phyloP scores from a whole-genome alignment of 306 rosid species.

The Acacia acuminata region DNA sequence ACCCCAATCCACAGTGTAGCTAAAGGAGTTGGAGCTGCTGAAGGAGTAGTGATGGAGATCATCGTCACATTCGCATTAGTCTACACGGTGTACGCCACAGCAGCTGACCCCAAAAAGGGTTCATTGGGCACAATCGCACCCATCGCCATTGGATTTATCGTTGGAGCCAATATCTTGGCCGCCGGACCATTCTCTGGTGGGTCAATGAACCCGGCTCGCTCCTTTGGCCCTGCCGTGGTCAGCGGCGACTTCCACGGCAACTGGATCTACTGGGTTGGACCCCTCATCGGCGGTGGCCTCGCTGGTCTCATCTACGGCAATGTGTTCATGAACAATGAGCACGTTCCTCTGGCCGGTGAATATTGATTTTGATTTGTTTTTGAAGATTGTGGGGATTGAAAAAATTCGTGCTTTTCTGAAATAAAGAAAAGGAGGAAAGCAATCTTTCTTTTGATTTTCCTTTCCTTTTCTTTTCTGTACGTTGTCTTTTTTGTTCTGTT shows the following conservation, averaged over 20 bases:
- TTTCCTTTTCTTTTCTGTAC: background rate
- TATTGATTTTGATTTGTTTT: constrained; percentile 19
- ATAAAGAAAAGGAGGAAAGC: background rate
- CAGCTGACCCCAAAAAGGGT: constrained; percentile 93
- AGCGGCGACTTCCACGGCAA: constrained; percentile 72
- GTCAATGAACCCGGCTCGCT: constrained; percentile 92
- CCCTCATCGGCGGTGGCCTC: constrained; percentile 79
- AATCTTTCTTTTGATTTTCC: background rate
- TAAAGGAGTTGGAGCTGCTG: constrained; percentile 46
- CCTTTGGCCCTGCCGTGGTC: constrained; percentile 93
- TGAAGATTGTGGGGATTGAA: background rate
- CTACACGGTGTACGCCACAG: constrained; percentile 91
- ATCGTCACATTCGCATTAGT: constrained; percentile 82
- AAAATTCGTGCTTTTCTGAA: background rate
- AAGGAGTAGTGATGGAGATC: constrained; percentile 56
- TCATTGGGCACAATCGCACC: constrained; percentile 80
- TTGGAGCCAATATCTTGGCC: constrained; percentile 89
- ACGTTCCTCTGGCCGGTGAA: constrained; percentile 56
- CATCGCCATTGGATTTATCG: constrained; percentile 87
- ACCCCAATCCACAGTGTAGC: constrained; percentile 72
- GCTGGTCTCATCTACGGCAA: constrained; percentile 87
- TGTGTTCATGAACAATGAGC: constrained; percentile 56
- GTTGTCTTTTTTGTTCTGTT: background rate
- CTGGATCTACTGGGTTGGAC: constrained; percentile 97
- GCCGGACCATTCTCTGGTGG: constrained; percentile 95